These are phyloP conservation scores for Graphilbum sp. DNA, from an alignment of 2,329 filamentous ascomycete genomes.

Conservation along the genomic window DNA sequence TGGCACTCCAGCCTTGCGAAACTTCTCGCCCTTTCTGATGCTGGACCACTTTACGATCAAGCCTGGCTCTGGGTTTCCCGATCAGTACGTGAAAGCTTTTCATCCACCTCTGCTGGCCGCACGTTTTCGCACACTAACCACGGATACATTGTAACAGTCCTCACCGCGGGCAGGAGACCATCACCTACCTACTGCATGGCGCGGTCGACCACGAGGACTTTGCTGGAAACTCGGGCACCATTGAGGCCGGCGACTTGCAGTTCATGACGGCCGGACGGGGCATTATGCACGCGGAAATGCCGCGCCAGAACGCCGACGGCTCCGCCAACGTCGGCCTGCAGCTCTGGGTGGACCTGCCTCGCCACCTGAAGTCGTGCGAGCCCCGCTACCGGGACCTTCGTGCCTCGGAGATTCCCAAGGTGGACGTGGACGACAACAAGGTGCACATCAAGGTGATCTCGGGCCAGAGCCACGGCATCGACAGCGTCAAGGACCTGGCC, in stretches of 20 bases:
- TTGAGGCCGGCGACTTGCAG: conserved; percentile 76
- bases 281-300: conserved; percentile 95
- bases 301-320: conserved; percentile 59
- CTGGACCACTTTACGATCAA: conserved; percentile 79
- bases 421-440: conserved; percentile 52
- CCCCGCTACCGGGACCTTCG: conserved; percentile 80
- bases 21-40: conserved; percentile 91
- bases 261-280: conserved; percentile 94
- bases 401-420: conserved; percentile 61
- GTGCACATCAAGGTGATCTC: conserved; percentile 83
- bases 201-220: conserved; percentile 89
- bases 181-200: conserved; percentile 78
- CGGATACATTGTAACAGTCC: conserved; percentile 16
- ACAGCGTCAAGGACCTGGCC: conserved; percentile 76
- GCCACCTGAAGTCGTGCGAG: conserved; percentile 70
- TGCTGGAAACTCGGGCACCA: conserved; percentile 67
- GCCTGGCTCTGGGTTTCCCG: conserved; percentile 74
- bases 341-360: conserved; percentile 85
- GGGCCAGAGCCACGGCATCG: conserved; percentile 67
- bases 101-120: too few species aligned
- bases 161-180: conserved; percentile 69
- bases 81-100: conserved; percentile 33
- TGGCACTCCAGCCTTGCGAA: conserved; percentile 65
- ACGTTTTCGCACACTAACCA: too few species aligned
- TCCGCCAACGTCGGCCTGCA: conserved; percentile 74